phyloP scores from a whole-genome alignment of 768 basidiomycete species.

The Tephrocybe sp. region DNA sequence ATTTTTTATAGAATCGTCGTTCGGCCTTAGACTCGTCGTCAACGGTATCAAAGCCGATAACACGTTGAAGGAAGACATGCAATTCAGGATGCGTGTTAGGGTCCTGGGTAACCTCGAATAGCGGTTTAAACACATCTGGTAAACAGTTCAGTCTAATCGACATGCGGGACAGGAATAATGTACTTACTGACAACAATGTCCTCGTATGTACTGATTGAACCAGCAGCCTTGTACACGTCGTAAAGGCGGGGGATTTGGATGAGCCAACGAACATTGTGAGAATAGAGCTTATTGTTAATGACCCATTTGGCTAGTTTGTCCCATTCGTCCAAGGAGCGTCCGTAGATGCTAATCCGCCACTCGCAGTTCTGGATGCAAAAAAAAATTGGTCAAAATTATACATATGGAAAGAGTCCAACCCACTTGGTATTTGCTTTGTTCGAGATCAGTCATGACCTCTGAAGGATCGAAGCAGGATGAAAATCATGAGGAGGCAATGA shows the following conservation, averaged over 20 bases:
- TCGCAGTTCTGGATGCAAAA: slow-evolving; percentile 73
- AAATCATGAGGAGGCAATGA: background rate
- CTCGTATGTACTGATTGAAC: slow-evolving; percentile 81
- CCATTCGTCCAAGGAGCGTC: slow-evolving; percentile 83
- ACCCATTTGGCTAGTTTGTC: slow-evolving; percentile 99
- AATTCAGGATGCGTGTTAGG: slow-evolving; percentile 89
- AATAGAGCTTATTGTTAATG: slow-evolving; percentile 86
- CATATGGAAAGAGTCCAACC: slow-evolving; percentile 2
- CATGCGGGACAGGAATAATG: background rate
- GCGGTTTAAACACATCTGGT: slow-evolving; percentile 84
- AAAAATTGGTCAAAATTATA: background rate
- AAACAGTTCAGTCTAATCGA: background rate
- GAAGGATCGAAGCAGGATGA: slow-evolving; percentile 1
- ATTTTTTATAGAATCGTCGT: slow-evolving; percentile 88
- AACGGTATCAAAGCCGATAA: slow-evolving; percentile 97
- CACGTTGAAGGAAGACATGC: slow-evolving; percentile 92
- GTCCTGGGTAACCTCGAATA: slow-evolving; percentile 96
- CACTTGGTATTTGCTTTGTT: slow-evolving; percentile 98
- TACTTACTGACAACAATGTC: slow-evolving; percentile 85
- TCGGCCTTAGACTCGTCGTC: slow-evolving; percentile 98
- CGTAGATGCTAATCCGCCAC: slow-evolving; percentile 97
- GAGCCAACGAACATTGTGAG: slow-evolving; percentile 98
- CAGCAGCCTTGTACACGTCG: slow-evolving; percentile 90
- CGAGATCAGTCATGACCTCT: slow-evolving; percentile 98
- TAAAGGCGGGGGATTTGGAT: slow-evolving; percentile 95